Conservation (phyloP, 768 basidiomycete species). For the Phaeotremella skinneri region DNA sequence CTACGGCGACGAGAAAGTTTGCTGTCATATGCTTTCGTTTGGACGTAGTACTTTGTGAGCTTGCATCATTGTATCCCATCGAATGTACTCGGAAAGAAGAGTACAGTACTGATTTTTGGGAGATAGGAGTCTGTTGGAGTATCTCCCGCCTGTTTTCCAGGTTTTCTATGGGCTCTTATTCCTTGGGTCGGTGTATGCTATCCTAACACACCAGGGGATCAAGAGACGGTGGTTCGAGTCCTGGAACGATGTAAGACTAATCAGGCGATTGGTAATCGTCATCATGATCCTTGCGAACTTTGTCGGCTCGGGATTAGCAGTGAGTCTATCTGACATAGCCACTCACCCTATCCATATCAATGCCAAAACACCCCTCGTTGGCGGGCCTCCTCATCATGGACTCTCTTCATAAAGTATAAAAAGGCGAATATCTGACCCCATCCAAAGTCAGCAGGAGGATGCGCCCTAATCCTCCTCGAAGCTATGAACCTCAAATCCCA, state of each 20-base stretch:
- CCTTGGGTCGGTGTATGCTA: not conserved
- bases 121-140: not conserved
- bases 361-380: too few species aligned
- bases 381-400: too few species aligned
- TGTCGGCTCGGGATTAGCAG: not conserved
- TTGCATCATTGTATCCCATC: not conserved
- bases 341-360: not conserved
- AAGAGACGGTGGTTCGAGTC: not conserved
- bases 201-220: not conserved
- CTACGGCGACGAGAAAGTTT: not conserved
- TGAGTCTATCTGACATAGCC: not conserved
- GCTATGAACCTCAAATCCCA: not conserved
- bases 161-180: not conserved
- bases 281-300: not conserved
- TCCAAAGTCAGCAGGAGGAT: not conserved
- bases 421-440: too few species aligned
- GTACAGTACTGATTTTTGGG: too few species aligned
- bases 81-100: not conserved
- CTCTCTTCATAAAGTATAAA: too few species aligned
- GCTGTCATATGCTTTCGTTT: not conserved
- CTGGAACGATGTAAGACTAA: not conserved
- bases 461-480: not conserved
- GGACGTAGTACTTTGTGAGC: not conserved
- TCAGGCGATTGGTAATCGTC: not conserved
- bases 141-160: not conserved